These are phyloP conservation scores for Pilatotrama ljubarskyi DNA, from an alignment of 768 basidiomycete genomes.

Conservation along the genomic window DNA sequence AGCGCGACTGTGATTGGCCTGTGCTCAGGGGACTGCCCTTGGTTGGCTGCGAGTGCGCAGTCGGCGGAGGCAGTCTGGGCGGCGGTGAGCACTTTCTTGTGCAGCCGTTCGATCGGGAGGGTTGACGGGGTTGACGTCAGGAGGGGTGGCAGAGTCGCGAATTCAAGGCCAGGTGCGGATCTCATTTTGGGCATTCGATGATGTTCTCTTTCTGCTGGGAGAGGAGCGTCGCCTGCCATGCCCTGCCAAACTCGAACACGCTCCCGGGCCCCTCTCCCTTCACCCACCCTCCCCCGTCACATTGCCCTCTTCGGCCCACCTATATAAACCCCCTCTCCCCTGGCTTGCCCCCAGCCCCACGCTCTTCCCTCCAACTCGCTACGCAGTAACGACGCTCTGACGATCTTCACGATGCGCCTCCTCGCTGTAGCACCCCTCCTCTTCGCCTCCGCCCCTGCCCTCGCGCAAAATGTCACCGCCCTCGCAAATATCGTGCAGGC, in stretches of 20 bases:
- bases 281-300: background rate
- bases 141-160: background rate
- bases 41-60: too few species aligned
- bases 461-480: slow-evolving; percentile 35
- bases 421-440: slow-evolving; percentile 4
- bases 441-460: slow-evolving; percentile 22
- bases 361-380: background rate
- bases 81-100: too few species aligned
- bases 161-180: background rate
- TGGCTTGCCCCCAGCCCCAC: background rate
- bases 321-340: slow-evolving; percentile 9
- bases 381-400: background rate
- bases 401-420: slow-evolving; percentile 13
- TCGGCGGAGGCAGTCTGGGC: too few species aligned
- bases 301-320: too few species aligned
- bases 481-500: slow-evolving; percentile 37
- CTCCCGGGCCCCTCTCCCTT: background rate
- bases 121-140: slow-evolving; percentile 7
- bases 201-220: background rate
- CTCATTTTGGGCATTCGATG: background rate
- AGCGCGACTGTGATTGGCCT: too few species aligned
- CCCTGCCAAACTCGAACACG: background rate
- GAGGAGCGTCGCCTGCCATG: slow-evolving; percentile 4
- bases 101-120: background rate
- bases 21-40: too few species aligned